These are phyloP conservation scores for Trichosanthes cucumerina DNA, from an alignment of 306 rosid genomes.

Conservation along the genomic window DNA sequence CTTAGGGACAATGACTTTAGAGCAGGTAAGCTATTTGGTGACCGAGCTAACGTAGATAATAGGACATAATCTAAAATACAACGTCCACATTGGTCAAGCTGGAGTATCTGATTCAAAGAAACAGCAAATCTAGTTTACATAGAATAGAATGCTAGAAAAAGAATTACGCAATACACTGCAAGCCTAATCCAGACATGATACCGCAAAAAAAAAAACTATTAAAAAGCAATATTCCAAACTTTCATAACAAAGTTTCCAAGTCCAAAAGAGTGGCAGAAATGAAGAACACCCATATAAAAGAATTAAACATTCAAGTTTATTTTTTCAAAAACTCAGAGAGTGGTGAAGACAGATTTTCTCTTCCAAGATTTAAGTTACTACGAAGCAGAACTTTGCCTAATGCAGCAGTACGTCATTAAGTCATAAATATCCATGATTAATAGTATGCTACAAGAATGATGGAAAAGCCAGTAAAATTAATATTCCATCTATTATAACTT, in stretches of 20 bases:
- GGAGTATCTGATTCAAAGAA: constrained; percentile 52
- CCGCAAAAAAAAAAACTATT: not conserved
- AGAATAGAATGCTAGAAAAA: not conserved
- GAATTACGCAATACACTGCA: not conserved
- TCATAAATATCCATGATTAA: not conserved
- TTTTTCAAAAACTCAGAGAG: not conserved
- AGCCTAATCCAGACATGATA: not conserved
- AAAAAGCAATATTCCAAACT: not conserved
- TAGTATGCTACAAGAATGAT: not conserved
- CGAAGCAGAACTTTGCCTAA: not conserved
- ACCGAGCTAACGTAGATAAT: constrained; percentile 29
- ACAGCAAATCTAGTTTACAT: not conserved
- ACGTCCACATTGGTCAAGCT: constrained; percentile 81
- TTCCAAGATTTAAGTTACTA: not conserved
- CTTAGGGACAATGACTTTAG: constrained; percentile 49
- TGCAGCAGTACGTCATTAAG: not conserved
- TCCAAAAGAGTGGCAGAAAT: not conserved
- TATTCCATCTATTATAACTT: not conserved
- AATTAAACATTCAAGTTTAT: not conserved
- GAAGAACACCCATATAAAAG: not conserved
- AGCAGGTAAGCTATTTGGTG: constrained; percentile 37
- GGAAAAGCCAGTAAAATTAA: not conserved
- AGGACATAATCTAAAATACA: constrained; percentile 49
- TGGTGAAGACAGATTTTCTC: not conserved
- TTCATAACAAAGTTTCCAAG: not conserved